Conservation (phyloP, 73 alveolate genomes). For the Tetrahymena malaccensis region DNA sequence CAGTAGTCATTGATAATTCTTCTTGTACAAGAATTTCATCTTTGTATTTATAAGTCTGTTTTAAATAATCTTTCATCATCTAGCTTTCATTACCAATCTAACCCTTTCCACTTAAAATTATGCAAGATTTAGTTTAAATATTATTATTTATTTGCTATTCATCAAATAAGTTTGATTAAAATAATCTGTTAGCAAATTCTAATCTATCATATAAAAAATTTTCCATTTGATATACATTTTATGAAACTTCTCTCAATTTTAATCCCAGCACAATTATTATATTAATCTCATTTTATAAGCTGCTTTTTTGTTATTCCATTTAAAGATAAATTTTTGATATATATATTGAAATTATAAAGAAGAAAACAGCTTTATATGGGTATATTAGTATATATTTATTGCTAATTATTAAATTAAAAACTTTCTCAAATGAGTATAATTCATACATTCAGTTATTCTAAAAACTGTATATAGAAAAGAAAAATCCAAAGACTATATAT, state of each 20-base stretch:
- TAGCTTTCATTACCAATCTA: neutral
- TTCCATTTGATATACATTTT: neutral
- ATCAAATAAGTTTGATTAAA: neutral
- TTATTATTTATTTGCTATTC: neutral
- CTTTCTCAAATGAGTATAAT: no score
- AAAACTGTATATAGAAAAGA: neutral
- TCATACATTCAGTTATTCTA: neutral
- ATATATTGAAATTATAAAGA: no score
- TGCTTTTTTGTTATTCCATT: neutral
- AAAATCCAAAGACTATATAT: neutral
- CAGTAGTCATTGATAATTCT: neutral
- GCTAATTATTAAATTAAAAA: no score
- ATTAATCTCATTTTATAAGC: neutral
- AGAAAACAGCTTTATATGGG: neutral
- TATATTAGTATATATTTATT: no score
- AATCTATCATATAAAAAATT: neutral
- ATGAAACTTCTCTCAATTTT: neutral
- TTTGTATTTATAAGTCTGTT: neutral
- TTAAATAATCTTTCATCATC: neutral
- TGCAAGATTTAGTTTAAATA: neutral
- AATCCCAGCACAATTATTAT: neutral
- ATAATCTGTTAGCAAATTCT: neutral
- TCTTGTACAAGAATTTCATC: neutral
- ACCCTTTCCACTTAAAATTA: neutral
- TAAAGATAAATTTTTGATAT: neutral